A percentile compares a stretch with the other conserved stretches of the same genome.
Evolutionary conservation across 257 asterid genomes (phyloP).

Genomic region (Striga asiatica): DNA sequence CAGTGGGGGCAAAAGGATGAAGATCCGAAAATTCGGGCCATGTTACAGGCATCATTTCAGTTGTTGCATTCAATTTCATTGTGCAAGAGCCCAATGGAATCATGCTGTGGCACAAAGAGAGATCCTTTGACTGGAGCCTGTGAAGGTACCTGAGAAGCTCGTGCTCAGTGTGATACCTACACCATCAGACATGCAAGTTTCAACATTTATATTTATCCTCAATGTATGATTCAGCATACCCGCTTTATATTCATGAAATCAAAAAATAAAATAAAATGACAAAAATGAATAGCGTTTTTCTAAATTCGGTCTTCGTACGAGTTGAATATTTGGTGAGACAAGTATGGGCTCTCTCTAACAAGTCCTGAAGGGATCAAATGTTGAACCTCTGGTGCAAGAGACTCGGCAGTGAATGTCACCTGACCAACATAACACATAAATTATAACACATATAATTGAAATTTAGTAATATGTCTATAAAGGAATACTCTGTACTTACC

Average conservation of each 20-base stretch:
- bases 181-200: neutral
- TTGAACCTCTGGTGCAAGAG: constrained; percentile 77
- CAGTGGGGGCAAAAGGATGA: constrained; percentile 92
- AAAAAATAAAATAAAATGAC: neutral
- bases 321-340: constrained; percentile 84
- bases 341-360: constrained; percentile 63
- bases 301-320: constrained; percentile 37
- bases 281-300: neutral
- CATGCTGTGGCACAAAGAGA: constrained; percentile 95
- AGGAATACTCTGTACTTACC: constrained; percentile 29
- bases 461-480: neutral
- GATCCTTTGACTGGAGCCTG: constrained; percentile 76
- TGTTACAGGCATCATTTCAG: constrained; percentile 98
- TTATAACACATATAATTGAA: neutral
- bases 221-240: neutral
- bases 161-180: constrained; percentile 92
- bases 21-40: constrained; percentile 79
- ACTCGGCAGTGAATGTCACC: constrained; percentile 79
- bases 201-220: neutral
- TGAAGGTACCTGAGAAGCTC: constrained; percentile 82
- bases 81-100: constrained; percentile 98
- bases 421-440: constrained; percentile 12
- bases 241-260: neutral
- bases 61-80: constrained; percentile 89
- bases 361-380: constrained; percentile 63